Evolutionary conservation across 441 rosid genomes (phyloP), one percentile per base, ranked within the genome.

Genomic region (Euphorbia schlechtendalii): DNA sequence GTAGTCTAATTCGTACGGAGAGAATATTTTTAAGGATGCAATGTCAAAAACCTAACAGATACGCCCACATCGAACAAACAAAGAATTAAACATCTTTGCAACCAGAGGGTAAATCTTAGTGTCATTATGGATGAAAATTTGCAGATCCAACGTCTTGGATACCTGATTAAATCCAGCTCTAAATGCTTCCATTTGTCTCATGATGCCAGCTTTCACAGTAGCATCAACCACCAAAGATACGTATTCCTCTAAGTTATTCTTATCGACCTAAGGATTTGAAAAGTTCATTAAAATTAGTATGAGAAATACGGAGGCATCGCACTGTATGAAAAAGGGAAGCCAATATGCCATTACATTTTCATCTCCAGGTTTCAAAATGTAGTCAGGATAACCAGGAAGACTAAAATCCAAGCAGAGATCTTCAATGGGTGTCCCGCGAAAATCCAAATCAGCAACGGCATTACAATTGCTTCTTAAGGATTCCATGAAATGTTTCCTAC

Each of bases 111-210:
- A 62, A 64, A 58, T 15, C 22, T 25, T 49, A 45, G 57, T 40
- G 40, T 13, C 46, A 28, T n/a, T 40, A 53, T 7, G 38, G 36
- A 8, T 24, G 6, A 8, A 48, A 0, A 15, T 22, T 5, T 41
- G 21, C 34, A 24, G 57, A 1, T 18, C 34, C 28, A 43, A 27
- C 12, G 12, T 25, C 38, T 22, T 27, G 36, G 34, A 40, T 28
- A 90, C 99, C 96, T 96, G 99, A 81, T 88, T 92, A 73, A 96
- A 96, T 56, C 99, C 99, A 22, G 88, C 86, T 76, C 87, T 83
- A 76, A 96, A 92, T 67, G 99, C 99, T 69, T 96, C 99, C 66
- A 92, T 62, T 74, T 96, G 99, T 59, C 89, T 79, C 71, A 70
- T 25, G n/a, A 92, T 86, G 69, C 99, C 99, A 1, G 82, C 68